Evolutionary conservation across 805 yeast genomes (phyloP), one percentile per base, ranked within the genome.

Genomic region (Candida odintsovae): DNA sequence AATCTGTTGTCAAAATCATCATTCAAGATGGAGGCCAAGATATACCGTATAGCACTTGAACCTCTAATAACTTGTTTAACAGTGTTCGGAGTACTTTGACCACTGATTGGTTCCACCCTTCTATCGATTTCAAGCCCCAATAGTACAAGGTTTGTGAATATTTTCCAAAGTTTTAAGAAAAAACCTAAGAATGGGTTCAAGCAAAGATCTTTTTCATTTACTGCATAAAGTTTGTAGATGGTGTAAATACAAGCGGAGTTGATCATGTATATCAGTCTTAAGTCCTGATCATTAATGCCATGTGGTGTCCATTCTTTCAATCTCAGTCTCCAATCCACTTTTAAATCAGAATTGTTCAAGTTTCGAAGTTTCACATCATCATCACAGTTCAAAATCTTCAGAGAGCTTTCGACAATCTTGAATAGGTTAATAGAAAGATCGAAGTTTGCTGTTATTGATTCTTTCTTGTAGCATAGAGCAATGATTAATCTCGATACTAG

Each of bases 161-260:
- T 72, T 54, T 82, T 81, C 92, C 94, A 86, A 6, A 78, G 57
- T 41, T 77, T 76, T 10, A 83, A 64, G 49, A 81, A 75, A 41
- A 72, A 69, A 19, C 76, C 75, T 41, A 80, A 57, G 55, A 82
- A 86, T 19, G 94, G 94, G 55, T 83, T 83, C 43, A 77, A 51
- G 19, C 74, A 70, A 7, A 76, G 56, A 49, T 72, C 75, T 42
- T 66, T 65, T 11, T 59, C 61, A 26, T 54, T 51, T 12, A 49
- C 54, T 6, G 56, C 57, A 54, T 70, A 73, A 7, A 77, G 51
- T 50, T 74, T 76, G 55, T 69, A 66, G 26, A 78, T 73, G 6
- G 72, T 60, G 43, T 70, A 69, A 2, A 75, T 65, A 2, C 72
- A 64, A 28, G 73, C 69, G 7, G 71, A 66, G 38, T 68, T 56